These are phyloP conservation scores for Amanita subjunquillea DNA, from an alignment of 768 basidiomycete genomes.

Conservation along the genomic window DNA sequence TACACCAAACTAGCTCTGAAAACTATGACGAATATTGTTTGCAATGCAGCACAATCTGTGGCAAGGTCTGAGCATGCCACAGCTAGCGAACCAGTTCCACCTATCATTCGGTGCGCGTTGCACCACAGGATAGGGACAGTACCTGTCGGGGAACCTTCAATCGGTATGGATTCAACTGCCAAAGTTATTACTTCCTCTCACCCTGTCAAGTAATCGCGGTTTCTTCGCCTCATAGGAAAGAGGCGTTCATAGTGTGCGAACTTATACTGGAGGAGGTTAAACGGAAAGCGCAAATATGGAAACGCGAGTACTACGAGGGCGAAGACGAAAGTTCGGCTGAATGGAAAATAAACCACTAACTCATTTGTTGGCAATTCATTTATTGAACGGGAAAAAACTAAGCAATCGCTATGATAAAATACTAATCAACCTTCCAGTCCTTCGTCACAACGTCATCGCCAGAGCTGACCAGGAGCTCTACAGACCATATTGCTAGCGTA, in stretches of 20 bases:
- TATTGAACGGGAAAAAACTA: background rate
- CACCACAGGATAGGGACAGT: conserved; percentile 74
- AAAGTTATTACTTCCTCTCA: background rate
- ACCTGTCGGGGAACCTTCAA: conserved; percentile 71
- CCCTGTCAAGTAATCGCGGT: conserved; percentile 56
- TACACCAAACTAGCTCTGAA: conserved; percentile 75
- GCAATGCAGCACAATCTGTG: conserved; percentile 28
- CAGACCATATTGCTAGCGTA: conserved; percentile 72
- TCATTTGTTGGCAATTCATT: background rate
- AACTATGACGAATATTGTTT: conserved; percentile 57
- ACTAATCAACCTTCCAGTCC: conserved; percentile 73
- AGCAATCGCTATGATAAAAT: background rate
- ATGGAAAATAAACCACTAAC: conserved; percentile 54
- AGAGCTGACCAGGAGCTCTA: conserved; percentile 72
- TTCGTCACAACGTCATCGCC: conserved; percentile 56
- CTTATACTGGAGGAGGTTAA: conserved; percentile 83
- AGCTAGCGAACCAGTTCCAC: conserved; percentile 13
- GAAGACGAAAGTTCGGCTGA: conserved; percentile 48
- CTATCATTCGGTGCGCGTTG: conserved; percentile 50
- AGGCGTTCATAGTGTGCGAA: conserved; percentile 74
- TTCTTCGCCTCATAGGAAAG: conserved; percentile 74
- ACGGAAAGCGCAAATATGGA: conserved; percentile 80
- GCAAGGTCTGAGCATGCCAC: conserved; percentile 32
- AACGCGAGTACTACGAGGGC: conserved; percentile 79
- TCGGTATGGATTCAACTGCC: conserved; percentile 26